Percentiles rank a stretch among this genome's conserved stretches.
These are phyloP conservation scores for Aspergillus chevalieri DNA, from an alignment of 2,329 filamentous ascomycete genomes.

Conservation along the genomic window DNA sequence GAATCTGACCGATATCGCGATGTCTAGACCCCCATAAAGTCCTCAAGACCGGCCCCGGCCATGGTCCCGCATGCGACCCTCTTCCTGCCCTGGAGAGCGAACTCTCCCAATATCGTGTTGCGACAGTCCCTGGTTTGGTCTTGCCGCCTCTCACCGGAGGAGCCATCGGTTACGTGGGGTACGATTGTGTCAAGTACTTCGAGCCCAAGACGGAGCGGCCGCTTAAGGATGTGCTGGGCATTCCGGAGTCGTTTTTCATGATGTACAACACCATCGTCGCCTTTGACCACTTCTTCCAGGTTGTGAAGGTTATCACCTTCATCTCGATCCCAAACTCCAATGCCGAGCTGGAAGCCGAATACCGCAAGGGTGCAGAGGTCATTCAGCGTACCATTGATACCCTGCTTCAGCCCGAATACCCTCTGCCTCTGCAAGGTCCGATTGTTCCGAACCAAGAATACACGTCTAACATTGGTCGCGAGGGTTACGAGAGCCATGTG, in stretches of 20 bases:
- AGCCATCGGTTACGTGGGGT: slow-evolving; percentile 92
- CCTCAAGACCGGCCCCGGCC: slow-evolving; percentile 78
- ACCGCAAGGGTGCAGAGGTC: slow-evolving; percentile 58
- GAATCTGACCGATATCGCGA: slow-evolving; percentile 6
- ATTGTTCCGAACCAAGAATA: slow-evolving; percentile 71
- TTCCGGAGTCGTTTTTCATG: slow-evolving; percentile 96
- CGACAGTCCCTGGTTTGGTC: slow-evolving; percentile 72
- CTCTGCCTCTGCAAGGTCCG: slow-evolving; percentile 68
- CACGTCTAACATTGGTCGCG: slow-evolving; percentile 82
- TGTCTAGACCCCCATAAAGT: slow-evolving; percentile 61
- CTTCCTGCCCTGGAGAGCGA: slow-evolving; percentile 76
- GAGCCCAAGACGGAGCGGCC: slow-evolving; percentile 91
- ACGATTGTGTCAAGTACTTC: slow-evolving; percentile 96
- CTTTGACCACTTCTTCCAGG: slow-evolving; percentile 89
- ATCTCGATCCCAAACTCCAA: slow-evolving; percentile 60
- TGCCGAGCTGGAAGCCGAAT: slow-evolving; percentile 59
- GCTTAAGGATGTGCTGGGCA: slow-evolving; percentile 78
- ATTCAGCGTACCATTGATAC: slow-evolving; percentile 64
- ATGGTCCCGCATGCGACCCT: slow-evolving; percentile 78
- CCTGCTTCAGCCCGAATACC: slow-evolving; percentile 67
- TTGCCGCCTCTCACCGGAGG: slow-evolving; percentile 85
- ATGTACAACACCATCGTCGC: slow-evolving; percentile 91
- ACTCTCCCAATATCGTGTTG: slow-evolving; percentile 70
- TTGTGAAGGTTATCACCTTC: slow-evolving; percentile 91
- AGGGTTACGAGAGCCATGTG: slow-evolving; percentile 89